Evolutionary conservation across 2,329 filamentous ascomycete species (phyloP).

Genomic region (Ophiostoma perfectum): DNA sequence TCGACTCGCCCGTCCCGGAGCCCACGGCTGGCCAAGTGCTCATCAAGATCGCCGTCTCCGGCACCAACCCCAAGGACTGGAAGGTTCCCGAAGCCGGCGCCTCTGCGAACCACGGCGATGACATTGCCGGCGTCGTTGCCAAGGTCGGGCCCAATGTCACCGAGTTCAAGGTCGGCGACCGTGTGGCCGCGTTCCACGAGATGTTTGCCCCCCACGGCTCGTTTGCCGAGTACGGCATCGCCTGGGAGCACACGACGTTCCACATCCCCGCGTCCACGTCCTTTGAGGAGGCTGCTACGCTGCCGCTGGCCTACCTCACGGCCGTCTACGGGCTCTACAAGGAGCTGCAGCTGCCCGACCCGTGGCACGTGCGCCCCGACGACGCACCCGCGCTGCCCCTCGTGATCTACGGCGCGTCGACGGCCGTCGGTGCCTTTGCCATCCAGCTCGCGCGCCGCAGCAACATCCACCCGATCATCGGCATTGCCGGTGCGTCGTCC

Average conservation of each 20-base stretch:
- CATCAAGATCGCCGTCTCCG: conserved; percentile 32
- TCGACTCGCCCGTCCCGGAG: conserved; percentile 39
- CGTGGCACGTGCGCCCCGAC: conserved; percentile 36
- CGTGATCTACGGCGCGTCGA: conserved; percentile 44
- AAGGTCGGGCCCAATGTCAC: conserved; percentile 49
- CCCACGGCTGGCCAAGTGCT: conserved; percentile 31
- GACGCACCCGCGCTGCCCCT: conserved; percentile 17
- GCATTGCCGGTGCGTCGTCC: conserved; percentile 45
- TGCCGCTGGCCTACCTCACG: conserved; percentile 43
- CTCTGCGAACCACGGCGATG: conserved; percentile 45
- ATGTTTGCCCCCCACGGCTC: conserved; percentile 34
- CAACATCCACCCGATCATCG: conserved; percentile 51
- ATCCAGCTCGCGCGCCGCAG: conserved; percentile 45
- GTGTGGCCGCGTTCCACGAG: conserved; percentile 50
- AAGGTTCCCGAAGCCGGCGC: conserved; percentile 31
- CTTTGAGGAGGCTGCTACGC: conserved; percentile 40
- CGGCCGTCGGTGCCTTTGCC: conserved; percentile 48
- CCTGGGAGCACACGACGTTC: conserved; percentile 39
- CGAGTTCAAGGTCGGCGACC: conserved; percentile 54
- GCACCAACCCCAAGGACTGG: conserved; percentile 47
- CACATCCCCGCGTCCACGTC: conserved; percentile 35
- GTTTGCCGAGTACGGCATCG: conserved; percentile 42
- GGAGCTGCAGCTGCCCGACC: conserved; percentile 37
- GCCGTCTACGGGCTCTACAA: conserved; percentile 38
- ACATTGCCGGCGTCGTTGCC: conserved; percentile 51